phyloP scores from a whole-genome alignment of 495 filamentous ascomycete genomes.

The Glonium stellatum region DNA sequence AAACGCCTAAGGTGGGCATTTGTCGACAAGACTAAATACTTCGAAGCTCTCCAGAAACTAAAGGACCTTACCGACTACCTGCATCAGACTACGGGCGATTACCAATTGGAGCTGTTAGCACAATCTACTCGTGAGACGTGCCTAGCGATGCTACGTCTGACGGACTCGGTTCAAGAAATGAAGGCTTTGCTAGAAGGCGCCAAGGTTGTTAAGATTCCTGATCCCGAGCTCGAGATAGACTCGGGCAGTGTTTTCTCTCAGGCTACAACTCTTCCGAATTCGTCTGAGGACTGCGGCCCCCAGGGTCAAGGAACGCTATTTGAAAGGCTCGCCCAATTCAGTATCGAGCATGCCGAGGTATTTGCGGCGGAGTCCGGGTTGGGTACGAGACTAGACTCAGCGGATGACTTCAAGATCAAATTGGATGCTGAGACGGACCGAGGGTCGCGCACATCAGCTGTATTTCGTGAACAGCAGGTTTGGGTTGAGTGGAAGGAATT shows the following conservation, averaged over 20 bases:
- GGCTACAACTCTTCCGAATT: neutral
- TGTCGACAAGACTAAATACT: neutral
- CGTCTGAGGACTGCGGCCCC: too few species aligned
- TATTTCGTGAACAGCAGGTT: neutral
- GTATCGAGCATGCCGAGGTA: too few species aligned
- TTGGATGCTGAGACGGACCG: neutral
- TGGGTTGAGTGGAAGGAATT: neutral
- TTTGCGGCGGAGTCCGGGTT: too few species aligned
- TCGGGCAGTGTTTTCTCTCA: neutral
- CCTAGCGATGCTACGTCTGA: neutral
- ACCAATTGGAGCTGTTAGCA: neutral
- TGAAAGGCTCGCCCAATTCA: too few species aligned
- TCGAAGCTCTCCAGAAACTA: neutral
- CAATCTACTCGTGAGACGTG: neutral
- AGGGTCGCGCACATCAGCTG: neutral
- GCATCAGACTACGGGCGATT: neutral
- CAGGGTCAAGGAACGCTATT: too few species aligned
- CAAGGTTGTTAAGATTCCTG: neutral
- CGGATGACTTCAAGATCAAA: neutral
- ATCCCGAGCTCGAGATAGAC: neutral
- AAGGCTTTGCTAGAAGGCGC: neutral
- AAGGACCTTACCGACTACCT: neutral
- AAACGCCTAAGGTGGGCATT: neutral
- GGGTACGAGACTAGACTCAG: neutral
- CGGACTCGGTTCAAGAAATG: neutral